Evolutionary conservation across 306 rosid genomes (phyloP), one percentile per base, ranked within the genome.

Genomic region (Mucuna pruriens): DNA sequence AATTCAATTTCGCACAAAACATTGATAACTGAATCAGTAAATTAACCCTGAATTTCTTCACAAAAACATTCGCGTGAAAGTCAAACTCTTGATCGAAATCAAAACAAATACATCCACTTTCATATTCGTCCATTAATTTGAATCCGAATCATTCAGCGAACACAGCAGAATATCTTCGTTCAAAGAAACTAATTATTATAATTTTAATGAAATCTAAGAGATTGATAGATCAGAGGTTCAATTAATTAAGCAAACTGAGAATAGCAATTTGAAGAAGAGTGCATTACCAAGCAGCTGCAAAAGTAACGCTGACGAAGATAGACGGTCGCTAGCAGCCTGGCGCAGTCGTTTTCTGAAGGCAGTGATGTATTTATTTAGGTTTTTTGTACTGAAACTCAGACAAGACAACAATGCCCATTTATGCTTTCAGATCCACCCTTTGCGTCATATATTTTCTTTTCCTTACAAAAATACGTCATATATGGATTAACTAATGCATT

Each of bases 341-440:
- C 4, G 31, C 55, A 25, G 79, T 60, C 73, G 31, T 80, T 60
- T 60, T 60, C 54, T 3, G 62, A 26, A 42, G 15, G 17, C 10
- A 22, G 61, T 29, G 61, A 36, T 8, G 49, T 20, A 22, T 64
- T 48, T 23, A 23, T 19, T 29, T 80, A 79, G 78, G 84, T 61
- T 71, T 72, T 12, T 29, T 31, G 20, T 48, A 38, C 39, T 54
- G 48, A 33, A 60, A 36, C 22, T 44, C 64, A 33, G 16, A 33
- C 72, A 44, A 33, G 16, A 33, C 72, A 44, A 16, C 26, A 1
- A 45, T 19, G 46, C 2, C 8, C 12, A 42, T 31, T 26, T 26
- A 29, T 17, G 49, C 16, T 77, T 49, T 62, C 49, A 20, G 83
- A 58, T 70, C 71, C 52, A 70, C 0, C 49, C 6, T 29, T 44